Percentiles rank a stretch among this genome's conserved stretches.
Conservation (phyloP, 257 asterid genomes). For the Catharanthus roseus region DNA sequence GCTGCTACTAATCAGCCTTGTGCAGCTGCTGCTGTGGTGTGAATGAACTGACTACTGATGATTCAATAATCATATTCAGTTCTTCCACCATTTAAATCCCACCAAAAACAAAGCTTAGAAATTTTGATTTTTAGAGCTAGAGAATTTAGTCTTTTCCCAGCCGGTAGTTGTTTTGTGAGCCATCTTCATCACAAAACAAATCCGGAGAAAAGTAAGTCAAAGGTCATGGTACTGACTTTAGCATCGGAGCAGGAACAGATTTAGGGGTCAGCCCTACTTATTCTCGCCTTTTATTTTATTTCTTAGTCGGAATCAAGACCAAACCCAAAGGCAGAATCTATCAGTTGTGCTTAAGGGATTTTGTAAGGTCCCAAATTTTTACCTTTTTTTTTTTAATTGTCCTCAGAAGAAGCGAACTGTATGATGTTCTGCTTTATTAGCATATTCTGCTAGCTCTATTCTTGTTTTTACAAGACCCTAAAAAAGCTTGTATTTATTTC, state of each 20-base stretch:
- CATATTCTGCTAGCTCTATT: background rate
- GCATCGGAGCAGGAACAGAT: no score
- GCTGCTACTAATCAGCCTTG: constrained; percentile 32
- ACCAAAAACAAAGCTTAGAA: no score
- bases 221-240: constrained; percentile 7
- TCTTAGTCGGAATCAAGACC: no score
- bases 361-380: background rate
- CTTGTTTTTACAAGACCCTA: background rate
- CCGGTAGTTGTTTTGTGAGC: no score
- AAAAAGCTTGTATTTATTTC: background rate
- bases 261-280: no score
- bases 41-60: no score
- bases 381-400: constrained; percentile 11
- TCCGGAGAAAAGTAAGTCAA: constrained; percentile 4
- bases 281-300: no score
- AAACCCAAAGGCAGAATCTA: no score
- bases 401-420: background rate
- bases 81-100: no score
- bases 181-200: background rate
- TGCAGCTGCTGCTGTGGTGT: constrained; percentile 19
- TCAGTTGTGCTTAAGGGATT: no score
- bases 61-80: no score
- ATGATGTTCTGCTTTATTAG: background rate
- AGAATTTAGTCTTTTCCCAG: background rate
- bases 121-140: background rate